Base-by-base conservation (phyloP, 2,329 filamentous ascomycete species). In the Cladophialophora psammophila region DNA sequence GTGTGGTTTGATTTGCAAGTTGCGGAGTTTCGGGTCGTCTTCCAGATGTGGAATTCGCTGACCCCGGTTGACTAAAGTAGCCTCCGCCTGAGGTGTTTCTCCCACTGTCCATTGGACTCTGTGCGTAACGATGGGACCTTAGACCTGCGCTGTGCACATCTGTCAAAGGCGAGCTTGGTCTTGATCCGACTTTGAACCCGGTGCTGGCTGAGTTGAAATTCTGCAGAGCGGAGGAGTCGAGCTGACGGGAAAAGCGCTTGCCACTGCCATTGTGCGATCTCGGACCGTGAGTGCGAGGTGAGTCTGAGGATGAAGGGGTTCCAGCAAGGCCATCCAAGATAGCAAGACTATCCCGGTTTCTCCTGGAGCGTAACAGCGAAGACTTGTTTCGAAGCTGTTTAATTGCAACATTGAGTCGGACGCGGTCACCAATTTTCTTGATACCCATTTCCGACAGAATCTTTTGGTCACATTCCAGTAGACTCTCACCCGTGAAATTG, bases 391-490 rank as follows among this genome's bases (percentile, higher is more conserved):
- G 85, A 64, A 95, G 83, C 78, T 93, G 91, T 81, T 94, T 94
- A 76, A 94, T 93, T 72, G 90, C 90, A 69, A 94, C 85, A 75
- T 93, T 94, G 68, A 99, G 90, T 70, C 94, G 91, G 40, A 99
- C 94, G 62, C 95, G 90, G 79, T 99, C 95, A 71, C 95, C 95
- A 71, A 99, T 92, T 80, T 98, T 99, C 73, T 97, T 96, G 73
- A 99, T 94, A 52, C 95, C 95, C 88, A 99, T 96, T 79, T 99
- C 95, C 79, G 97, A 96, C 70, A 99, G 85, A 48, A 96, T 93
- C 64, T 93, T 90, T 83, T 97, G 96, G 80, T 99, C 95, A 85
- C 97, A 94, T 80, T 99, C 95, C 73, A 99, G 86, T 53, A 99
- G 84, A 76, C 96, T 97, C 81, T 97, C 93, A 75, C 95, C 95